Conservation (phyloP, 164 flowering plant species). For the Vitis cinerea region DNA sequence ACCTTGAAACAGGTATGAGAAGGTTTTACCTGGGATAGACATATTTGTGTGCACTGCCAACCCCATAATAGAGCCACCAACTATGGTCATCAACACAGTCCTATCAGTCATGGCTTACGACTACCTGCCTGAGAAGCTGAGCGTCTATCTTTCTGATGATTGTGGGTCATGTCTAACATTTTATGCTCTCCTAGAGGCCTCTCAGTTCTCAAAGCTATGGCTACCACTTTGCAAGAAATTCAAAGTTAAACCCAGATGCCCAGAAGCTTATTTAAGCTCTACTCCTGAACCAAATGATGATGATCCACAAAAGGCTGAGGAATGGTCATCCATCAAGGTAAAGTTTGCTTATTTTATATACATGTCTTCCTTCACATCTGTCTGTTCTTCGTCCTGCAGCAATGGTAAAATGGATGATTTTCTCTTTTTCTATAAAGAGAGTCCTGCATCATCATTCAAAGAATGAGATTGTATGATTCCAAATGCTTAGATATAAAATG, state of each 20-base stretch:
- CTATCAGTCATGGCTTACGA: constrained; percentile 45
- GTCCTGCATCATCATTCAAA: no score
- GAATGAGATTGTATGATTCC: no score
- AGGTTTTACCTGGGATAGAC: constrained; percentile 35
- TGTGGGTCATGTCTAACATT: constrained; percentile 44
- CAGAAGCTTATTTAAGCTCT: constrained; percentile 33
- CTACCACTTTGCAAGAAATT: constrained; percentile 46
- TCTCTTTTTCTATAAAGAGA: no score
- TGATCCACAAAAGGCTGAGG: not conserved
- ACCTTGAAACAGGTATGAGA: constrained; percentile 9
- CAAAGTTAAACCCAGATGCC: constrained; percentile 34
- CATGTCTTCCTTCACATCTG: no score
- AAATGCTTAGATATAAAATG: no score
- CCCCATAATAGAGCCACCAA: constrained; percentile 41
- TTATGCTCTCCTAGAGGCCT: constrained; percentile 46
- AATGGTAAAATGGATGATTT: no score
- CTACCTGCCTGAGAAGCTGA: constrained; percentile 40
- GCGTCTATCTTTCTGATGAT: constrained; percentile 44
- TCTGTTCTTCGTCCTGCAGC: no score
- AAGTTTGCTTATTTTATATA: no score
- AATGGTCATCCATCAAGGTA: constrained; percentile 17
- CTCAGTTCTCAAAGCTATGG: constrained; percentile 40
- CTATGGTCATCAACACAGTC: constrained; percentile 39
- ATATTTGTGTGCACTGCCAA: constrained; percentile 52
- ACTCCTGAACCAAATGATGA: not conserved